Conservation (phyloP, 2,329 filamentous ascomycete genomes). For the Hypocreales sp. region DNA sequence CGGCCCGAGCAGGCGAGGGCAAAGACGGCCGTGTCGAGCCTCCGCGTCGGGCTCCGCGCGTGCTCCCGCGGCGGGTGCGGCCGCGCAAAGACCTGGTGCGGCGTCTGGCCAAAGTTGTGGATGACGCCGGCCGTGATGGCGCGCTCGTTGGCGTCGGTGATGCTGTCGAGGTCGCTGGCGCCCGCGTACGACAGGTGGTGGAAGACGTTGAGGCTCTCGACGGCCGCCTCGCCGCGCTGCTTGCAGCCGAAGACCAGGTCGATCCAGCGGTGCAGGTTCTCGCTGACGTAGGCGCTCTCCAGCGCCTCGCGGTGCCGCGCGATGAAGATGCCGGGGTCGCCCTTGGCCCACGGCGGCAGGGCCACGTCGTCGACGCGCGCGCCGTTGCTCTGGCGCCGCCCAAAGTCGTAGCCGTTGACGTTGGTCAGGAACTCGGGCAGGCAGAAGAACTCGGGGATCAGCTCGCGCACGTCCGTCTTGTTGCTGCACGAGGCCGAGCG, state of each 20-base stretch:
- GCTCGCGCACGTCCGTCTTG: slow-evolving; percentile 84
- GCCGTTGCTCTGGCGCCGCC: slow-evolving; percentile 64
- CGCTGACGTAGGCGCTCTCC: slow-evolving; percentile 83
- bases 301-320: slow-evolving; percentile 89
- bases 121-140: slow-evolving; percentile 89
- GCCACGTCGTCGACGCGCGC: slow-evolving; percentile 72
- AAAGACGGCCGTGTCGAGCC: slow-evolving; percentile 65
- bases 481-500: slow-evolving; percentile 76
- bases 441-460: slow-evolving; percentile 96
- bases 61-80: slow-evolving; percentile 67
- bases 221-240: slow-evolving; percentile 80
- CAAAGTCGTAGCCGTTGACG: slow-evolving; percentile 88
- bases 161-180: slow-evolving; percentile 80
- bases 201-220: slow-evolving; percentile 89
- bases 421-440: slow-evolving; percentile 92
- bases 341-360: slow-evolving; percentile 93
- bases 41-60: slow-evolving; percentile 43
- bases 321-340: slow-evolving; percentile 89
- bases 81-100: slow-evolving; percentile 80
- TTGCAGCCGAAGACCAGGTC: slow-evolving; percentile 90
- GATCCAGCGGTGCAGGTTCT: slow-evolving; percentile 86
- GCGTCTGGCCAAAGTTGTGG: slow-evolving; percentile 96
- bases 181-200: slow-evolving; percentile 92
- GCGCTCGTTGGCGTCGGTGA: slow-evolving; percentile 74
- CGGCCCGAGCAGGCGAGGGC: slow-evolving; percentile 65